These are phyloP conservation scores for Penicillium steckii DNA, from an alignment of 495 filamentous ascomycete species.

Conservation along the genomic window DNA sequence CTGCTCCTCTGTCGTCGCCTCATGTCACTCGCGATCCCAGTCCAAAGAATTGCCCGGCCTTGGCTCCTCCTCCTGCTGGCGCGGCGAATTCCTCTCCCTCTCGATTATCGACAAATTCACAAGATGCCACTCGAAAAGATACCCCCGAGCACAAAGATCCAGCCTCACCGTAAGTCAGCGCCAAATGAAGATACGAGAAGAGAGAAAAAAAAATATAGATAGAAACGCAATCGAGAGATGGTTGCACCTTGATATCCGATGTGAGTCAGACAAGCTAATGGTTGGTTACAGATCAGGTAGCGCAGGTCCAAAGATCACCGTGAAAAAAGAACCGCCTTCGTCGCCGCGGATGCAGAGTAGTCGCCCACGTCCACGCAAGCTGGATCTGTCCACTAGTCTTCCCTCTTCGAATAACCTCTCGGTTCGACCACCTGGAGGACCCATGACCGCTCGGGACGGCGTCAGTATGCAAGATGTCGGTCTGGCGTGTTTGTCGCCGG, in stretches of 20 bases:
- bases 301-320: constrained; percentile 73
- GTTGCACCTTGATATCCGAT: too few relatives aligned
- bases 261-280: too few relatives aligned
- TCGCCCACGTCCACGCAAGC: constrained; percentile 80
- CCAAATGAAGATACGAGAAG: neutral
- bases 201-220: neutral
- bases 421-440: constrained; percentile 68
- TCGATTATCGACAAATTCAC: constrained; percentile 32
- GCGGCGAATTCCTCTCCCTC: constrained; percentile 36
- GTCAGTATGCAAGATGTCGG: constrained; percentile 89
- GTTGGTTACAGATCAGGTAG: constrained; percentile 35
- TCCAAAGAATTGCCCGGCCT: constrained; percentile 46
- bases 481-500: constrained; percentile 89
- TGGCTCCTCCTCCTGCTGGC: constrained; percentile 35
- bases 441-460: constrained; percentile 76
- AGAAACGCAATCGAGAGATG: too few relatives aligned
- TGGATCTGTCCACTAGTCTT: constrained; percentile 78
- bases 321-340: constrained; percentile 93
- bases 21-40: constrained; percentile 47
- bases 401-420: constrained; percentile 58
- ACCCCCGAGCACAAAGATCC: constrained; percentile 53
- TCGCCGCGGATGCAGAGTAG: constrained; percentile 67
- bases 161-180: constrained; percentile 52
- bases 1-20: constrained; percentile 46
- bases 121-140: constrained; percentile 42